Evolutionary conservation across 306 rosid species (phyloP).

Genomic region (Glycine tomentella): DNA sequence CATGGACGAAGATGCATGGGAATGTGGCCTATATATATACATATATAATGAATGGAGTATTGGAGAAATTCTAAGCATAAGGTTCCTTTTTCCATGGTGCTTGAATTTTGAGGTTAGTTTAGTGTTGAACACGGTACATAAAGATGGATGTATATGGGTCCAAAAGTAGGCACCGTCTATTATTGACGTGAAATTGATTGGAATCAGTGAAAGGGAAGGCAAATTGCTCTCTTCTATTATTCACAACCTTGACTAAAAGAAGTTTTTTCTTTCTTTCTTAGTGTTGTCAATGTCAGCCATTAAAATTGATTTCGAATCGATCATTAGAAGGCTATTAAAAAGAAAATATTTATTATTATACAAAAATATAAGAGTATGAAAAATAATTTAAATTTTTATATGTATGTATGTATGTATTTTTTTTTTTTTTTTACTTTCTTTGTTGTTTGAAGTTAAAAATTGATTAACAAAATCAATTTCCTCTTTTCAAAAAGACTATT

Average conservation of each 20-base stretch:
- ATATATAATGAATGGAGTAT: conserved; percentile 14
- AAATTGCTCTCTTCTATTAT: conserved; percentile 44
- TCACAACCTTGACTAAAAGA: conserved; percentile 42
- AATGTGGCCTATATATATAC: conserved; percentile 28
- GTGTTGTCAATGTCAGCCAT: background rate
- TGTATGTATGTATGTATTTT: too few species aligned
- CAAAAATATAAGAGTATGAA: too few species aligned
- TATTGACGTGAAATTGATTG: conserved; percentile 60
- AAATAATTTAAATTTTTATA: too few species aligned
- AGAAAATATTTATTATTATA: too few species aligned
- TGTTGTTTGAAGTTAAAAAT: background rate
- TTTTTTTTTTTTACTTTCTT: background rate
- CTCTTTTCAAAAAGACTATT: background rate
- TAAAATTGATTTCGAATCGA: background rate
- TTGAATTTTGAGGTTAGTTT: conserved; percentile 59
- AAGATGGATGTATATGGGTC: conserved; percentile 57
- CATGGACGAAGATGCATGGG: conserved; percentile 40
- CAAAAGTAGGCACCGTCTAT: conserved; percentile 94
- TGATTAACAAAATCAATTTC: background rate
- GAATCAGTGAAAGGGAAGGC: conserved; percentile 44
- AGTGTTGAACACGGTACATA: conserved; percentile 73
- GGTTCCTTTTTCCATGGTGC: conserved; percentile 45
- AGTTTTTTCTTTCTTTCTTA: background rate
- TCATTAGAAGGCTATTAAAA: too few species aligned
- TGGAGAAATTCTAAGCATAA: conserved; percentile 46